Evolutionary conservation across 768 basidiomycete species (phyloP), one percentile per base, ranked within the genome.

Genomic region (Lactarius evosmus): DNA sequence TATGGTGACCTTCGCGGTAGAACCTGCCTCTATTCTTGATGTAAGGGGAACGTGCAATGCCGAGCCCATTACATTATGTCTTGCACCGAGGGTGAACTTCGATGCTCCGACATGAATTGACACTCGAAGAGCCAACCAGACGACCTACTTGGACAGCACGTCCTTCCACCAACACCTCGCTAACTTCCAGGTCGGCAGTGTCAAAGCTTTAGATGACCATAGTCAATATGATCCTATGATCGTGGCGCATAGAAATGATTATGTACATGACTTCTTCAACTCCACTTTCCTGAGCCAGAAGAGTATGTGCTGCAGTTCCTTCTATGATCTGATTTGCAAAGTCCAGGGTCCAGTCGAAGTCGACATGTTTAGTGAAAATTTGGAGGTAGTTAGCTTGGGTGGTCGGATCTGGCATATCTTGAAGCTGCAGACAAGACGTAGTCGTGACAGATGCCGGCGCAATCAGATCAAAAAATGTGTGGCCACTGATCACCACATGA

Each of bases 381-480:
- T 87, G 76, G 5, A 76, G 73, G 74, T 91, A 93, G 77, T 97
- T 97, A 27, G 92, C 83, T 70, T 93, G 89, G 0, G 89, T 88
- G 0, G 91, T 85, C 22, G 86, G 87, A 71, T 92, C 89, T 22
- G 54, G 65, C 54, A 70, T 70, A 25, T 34, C 50, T n/a, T 32
- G 34, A n/a, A 22, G 19, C 11, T 32, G 29, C 38, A 14, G 32
- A 33, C 27, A 12, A 41, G 32, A 53, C 11, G 30, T 17, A 33
- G 17, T 7, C 11, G 40, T 14, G 33, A 29, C 46, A 49, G 46
- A 25, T 14, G 46, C 12, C 4, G 46, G 46, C 22, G 46, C 46
- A 27, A 52, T 32, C 50, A 8, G 50, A n/a, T 30, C 9, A 27
- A 29, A 7, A 22, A 30, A 17, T 32, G 44, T 29, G 27, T 32